These are phyloP conservation scores for Candida ipomoeae DNA, from an alignment of 805 yeast genomes.

Conservation along the genomic window DNA sequence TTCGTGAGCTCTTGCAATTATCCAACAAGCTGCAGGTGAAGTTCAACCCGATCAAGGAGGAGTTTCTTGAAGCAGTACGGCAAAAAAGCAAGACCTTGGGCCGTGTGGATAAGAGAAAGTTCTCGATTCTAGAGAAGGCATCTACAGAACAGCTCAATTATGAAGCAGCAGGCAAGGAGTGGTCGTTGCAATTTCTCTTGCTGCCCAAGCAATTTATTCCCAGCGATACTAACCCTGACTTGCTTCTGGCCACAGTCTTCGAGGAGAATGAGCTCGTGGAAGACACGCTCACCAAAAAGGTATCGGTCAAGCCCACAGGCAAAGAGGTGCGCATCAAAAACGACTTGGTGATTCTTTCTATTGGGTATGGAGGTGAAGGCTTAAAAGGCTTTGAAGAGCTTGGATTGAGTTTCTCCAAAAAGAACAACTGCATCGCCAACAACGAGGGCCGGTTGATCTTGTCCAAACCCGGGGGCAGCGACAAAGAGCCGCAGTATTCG, in stretches of 20 bases:
- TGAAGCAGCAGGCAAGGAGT: conserved; percentile 26
- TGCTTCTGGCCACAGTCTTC: conserved; percentile 47
- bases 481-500: conserved; percentile 19
- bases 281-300: conserved; percentile 28
- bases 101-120: conserved; percentile 60
- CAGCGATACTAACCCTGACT: conserved; percentile 28
- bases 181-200: conserved; percentile 69
- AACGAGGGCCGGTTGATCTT: conserved; percentile 31
- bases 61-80: conserved; percentile 25
- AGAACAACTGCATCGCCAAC: conserved; percentile 26
- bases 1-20: conserved; percentile 75
- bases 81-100: conserved; percentile 31
- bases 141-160: conserved; percentile 1
- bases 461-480: conserved; percentile 14
- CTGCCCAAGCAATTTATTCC: conserved; percentile 56
- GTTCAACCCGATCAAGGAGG: conserved; percentile 36
- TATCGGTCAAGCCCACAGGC: conserved; percentile 33
- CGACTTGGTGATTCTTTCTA: conserved; percentile 71
- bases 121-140: conserved; percentile 59
- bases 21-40: conserved; percentile 44
- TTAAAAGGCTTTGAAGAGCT: conserved; percentile 51
- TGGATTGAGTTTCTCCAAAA: conserved; percentile 25
- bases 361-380: conserved; percentile 76
- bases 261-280: conserved; percentile 42
- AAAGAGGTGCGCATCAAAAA: conserved; percentile 33